phyloP scores from a whole-genome alignment of 2,329 filamentous ascomycete species.

The Fonsecaea multimorphosa region DNA sequence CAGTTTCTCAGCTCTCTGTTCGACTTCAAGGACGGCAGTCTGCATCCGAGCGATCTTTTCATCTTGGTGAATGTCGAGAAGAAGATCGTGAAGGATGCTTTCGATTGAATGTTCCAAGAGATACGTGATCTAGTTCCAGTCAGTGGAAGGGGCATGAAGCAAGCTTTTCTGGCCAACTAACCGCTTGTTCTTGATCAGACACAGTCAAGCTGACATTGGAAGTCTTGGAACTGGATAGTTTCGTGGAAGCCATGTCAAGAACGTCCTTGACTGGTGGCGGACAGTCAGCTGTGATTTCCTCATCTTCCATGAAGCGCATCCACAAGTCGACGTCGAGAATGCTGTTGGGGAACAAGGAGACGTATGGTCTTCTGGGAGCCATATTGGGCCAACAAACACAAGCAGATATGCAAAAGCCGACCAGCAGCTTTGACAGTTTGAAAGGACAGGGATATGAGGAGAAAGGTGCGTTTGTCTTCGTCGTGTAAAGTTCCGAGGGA shows the following conservation, averaged over 20 bases:
- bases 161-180: slow-evolving; percentile 8
- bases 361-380: slow-evolving; percentile 21
- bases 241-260: slow-evolving; percentile 26
- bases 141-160: slow-evolving; percentile 17
- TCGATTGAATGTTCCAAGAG: slow-evolving; percentile 65
- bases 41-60: slow-evolving; percentile 67
- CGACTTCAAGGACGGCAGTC: slow-evolving; percentile 53
- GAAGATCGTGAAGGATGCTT: slow-evolving; percentile 66
- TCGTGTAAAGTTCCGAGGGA: neutral
- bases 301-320: slow-evolving; percentile 31
- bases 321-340: slow-evolving; percentile 27
- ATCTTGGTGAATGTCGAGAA: slow-evolving; percentile 63
- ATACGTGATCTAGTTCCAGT: slow-evolving; percentile 39
- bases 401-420: neutral
- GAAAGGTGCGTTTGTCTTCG: neutral
- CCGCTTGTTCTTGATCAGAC: slow-evolving; percentile 33
- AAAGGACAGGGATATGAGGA: neutral
- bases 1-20: slow-evolving; percentile 50
- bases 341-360: slow-evolving; percentile 17
- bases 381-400: slow-evolving; percentile 21
- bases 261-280: slow-evolving; percentile 29
- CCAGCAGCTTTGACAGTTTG: slow-evolving; percentile 4
- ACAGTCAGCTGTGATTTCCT: slow-evolving; percentile 34
- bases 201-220: slow-evolving; percentile 27
- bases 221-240: slow-evolving; percentile 17